phyloP scores from a whole-genome alignment of 2,329 filamentous ascomycete genomes.

The Xylaria arbuscula region DNA sequence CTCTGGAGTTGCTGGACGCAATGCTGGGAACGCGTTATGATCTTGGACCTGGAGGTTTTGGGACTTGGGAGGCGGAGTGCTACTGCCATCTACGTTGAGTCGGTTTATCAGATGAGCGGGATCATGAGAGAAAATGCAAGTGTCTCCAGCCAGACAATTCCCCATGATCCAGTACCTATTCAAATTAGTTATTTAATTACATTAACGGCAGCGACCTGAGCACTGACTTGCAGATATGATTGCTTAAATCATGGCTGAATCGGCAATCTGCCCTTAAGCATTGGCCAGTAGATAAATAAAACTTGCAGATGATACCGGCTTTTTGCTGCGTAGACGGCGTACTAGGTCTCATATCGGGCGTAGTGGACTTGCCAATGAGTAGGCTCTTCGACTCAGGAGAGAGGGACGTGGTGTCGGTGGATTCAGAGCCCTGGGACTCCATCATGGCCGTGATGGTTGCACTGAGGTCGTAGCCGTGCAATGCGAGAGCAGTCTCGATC shows the following conservation, averaged over 20 bases:
- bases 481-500: slow-evolving; percentile 88
- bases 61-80: slow-evolving; percentile 72
- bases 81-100: slow-evolving; percentile 76
- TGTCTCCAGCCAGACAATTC: slow-evolving; percentile 91
- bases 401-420: slow-evolving; percentile 55
- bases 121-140: slow-evolving; percentile 97
- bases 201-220: slow-evolving; percentile 71
- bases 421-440: slow-evolving; percentile 71
- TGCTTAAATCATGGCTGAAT: slow-evolving; percentile 95
- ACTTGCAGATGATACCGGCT: slow-evolving; percentile 94
- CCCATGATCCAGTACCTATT: slow-evolving; percentile 93
- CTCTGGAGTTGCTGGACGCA: slow-evolving; percentile 71
- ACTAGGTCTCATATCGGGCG: slow-evolving; percentile 76
- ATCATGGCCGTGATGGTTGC: slow-evolving; percentile 91
- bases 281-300: slow-evolving; percentile 94
- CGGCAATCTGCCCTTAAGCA: slow-evolving; percentile 95
- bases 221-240: slow-evolving; percentile 96
- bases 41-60: slow-evolving; percentile 84
- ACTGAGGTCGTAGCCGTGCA: slow-evolving; percentile 92
- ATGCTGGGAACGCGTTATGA: slow-evolving; percentile 83
- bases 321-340: slow-evolving; percentile 83
- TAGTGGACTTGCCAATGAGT: slow-evolving; percentile 90
- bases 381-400: slow-evolving; percentile 72
- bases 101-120: slow-evolving; percentile 87
- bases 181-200: slow-evolving; percentile 23